Evolutionary conservation across 768 basidiomycete species (phyloP).

Genomic region (Leccinum olivaceopallidum): DNA sequence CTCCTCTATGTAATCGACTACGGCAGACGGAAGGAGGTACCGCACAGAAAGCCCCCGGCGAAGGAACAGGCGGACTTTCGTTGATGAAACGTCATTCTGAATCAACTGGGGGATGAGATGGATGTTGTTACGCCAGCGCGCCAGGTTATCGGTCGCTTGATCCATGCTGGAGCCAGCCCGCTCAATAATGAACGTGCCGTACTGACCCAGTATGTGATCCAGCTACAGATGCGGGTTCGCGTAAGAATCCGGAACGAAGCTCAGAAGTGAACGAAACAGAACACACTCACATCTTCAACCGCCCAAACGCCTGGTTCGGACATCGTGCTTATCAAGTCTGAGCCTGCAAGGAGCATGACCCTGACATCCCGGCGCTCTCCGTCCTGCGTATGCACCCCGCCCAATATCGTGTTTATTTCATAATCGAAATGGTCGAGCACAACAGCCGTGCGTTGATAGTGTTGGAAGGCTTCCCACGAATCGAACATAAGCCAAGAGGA

Average conservation of each 20-base stretch:
- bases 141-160: conserved; percentile 73
- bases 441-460: conserved; percentile 94
- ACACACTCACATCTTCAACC: conserved; percentile 78
- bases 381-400: conserved; percentile 74
- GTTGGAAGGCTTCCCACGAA: conserved; percentile 94
- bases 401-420: conserved; percentile 84
- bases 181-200: conserved; percentile 94
- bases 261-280: conserved; percentile 1
- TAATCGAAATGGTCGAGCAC: conserved; percentile 97
- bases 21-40: conserved; percentile 88
- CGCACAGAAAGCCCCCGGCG: conserved; percentile 79
- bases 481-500: conserved; percentile 97
- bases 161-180: conserved; percentile 92
- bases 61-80: conserved; percentile 84
- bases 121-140: conserved; percentile 80
- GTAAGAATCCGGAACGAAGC: conserved; percentile 16
- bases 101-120: conserved; percentile 92
- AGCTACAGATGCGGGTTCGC: conserved; percentile 51
- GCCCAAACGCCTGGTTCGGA: conserved; percentile 98
- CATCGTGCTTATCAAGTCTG: conserved; percentile 97
- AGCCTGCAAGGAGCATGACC: conserved; percentile 96
- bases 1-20: conserved; percentile 93
- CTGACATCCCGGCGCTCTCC: conserved; percentile 75
- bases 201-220: conserved; percentile 93
- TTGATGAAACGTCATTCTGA: conserved; percentile 96